These are phyloP conservation scores for Microsporum audouinii DNA, from an alignment of 2,329 filamentous ascomycete species.

Conservation along the genomic window DNA sequence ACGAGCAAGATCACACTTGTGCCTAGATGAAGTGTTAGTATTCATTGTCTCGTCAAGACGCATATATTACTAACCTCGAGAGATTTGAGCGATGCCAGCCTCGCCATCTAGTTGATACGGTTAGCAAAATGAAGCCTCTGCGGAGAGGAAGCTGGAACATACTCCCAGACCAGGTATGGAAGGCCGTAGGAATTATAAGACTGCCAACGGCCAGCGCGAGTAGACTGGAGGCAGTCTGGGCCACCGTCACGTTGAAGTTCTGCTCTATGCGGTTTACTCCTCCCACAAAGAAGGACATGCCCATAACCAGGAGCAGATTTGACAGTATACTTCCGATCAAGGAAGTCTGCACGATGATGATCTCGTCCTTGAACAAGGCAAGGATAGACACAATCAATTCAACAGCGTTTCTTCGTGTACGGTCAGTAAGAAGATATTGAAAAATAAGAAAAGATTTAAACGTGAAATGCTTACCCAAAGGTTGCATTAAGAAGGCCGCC, in stretches of 20 bases:
- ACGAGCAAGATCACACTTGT: slow-evolving; percentile 56
- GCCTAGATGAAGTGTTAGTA: neutral
- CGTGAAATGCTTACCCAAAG: slow-evolving; percentile 47
- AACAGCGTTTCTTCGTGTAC: slow-evolving; percentile 53
- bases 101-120: slow-evolving; percentile 58
- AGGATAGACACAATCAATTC: slow-evolving; percentile 83
- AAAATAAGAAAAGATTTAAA: neutral
- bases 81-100: neutral
- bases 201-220: slow-evolving; percentile 67
- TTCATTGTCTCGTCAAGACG: slow-evolving; percentile 45
- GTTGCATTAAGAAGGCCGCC: slow-evolving; percentile 83
- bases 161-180: slow-evolving; percentile 1
- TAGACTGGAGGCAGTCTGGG: slow-evolving; percentile 74
- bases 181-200: slow-evolving; percentile 30
- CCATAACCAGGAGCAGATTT: slow-evolving; percentile 77
- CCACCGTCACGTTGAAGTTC: slow-evolving; percentile 83
- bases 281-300: slow-evolving; percentile 86
- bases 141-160: neutral
- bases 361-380: slow-evolving; percentile 60
- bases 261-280: slow-evolving; percentile 75
- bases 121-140: slow-evolving; percentile 27
- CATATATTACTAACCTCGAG: neutral
- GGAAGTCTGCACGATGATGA: slow-evolving; percentile 83
- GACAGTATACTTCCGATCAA: slow-evolving; percentile 85
- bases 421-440: neutral